These are phyloP conservation scores for Debaryomycetaceae sp. DNA, from an alignment of 1,139 yeast genomes.

Conservation along the genomic window DNA sequence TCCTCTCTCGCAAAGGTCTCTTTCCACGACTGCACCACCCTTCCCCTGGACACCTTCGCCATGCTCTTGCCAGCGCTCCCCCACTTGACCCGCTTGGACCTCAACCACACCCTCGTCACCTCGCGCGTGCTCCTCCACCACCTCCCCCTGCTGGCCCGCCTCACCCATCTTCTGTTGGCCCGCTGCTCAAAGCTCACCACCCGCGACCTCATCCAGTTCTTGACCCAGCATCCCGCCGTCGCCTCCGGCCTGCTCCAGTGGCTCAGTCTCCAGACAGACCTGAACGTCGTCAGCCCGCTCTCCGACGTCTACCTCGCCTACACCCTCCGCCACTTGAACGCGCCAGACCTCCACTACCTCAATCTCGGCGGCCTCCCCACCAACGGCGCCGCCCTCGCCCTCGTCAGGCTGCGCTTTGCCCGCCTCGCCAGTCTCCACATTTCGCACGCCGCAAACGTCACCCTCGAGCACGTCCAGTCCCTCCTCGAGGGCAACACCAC, in stretches of 20 bases:
- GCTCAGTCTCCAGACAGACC: constrained; percentile 69
- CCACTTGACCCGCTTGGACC: constrained; percentile 58
- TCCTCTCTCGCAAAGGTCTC: constrained; percentile 45
- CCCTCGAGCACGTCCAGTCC: constrained; percentile 36
- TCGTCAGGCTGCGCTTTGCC: constrained; percentile 45
- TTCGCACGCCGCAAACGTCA: constrained; percentile 41
- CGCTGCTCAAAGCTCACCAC: constrained; percentile 72
- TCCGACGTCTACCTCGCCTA: constrained; percentile 48
- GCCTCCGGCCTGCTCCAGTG: constrained; percentile 48
- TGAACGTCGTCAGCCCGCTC: constrained; percentile 54
- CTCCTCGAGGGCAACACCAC: constrained; percentile 26
- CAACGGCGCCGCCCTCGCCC: constrained; percentile 38
- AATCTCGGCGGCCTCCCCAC: constrained; percentile 73
- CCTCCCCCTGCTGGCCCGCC: constrained; percentile 41
- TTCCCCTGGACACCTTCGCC: constrained; percentile 46
- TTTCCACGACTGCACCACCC: constrained; percentile 80
- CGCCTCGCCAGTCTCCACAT: constrained; percentile 52
- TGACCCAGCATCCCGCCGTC: constrained; percentile 65
- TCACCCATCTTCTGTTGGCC: constrained; percentile 72
- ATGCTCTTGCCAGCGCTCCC: constrained; percentile 49
- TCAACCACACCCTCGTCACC: constrained; percentile 71
- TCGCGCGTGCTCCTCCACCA: constrained; percentile 38
- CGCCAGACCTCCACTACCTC: constrained; percentile 42
- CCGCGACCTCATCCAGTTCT: constrained; percentile 59
- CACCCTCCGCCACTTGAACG: constrained; percentile 42